A percentile compares a stretch with the other conserved stretches of the same genome.
These are phyloP conservation scores for Pseudoneurospora amorphoporcata DNA, from an alignment of 495 filamentous ascomycete genomes.

Conservation along the genomic window DNA sequence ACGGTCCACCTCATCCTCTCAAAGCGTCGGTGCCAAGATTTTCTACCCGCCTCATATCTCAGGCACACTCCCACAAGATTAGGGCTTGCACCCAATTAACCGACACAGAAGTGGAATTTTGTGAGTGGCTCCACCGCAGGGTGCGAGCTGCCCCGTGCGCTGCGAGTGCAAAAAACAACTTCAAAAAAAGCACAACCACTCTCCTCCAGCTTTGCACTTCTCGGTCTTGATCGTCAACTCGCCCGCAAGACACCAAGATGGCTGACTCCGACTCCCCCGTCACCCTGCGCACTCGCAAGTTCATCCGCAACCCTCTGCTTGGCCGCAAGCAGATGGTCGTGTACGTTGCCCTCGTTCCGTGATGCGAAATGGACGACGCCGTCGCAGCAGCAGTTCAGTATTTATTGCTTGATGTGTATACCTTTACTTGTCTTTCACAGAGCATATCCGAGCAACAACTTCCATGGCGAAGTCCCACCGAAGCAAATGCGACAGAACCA, in stretches of 20 bases:
- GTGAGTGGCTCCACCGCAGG: slow-evolving; percentile 14
- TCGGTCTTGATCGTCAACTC: slow-evolving; percentile 16
- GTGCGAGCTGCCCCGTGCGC: slow-evolving; percentile 5
- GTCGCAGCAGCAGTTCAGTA: not conserved
- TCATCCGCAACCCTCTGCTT: slow-evolving; percentile 98
- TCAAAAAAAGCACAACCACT: slow-evolving; percentile 8
- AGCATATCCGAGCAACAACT: not conserved
- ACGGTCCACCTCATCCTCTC: not conserved
- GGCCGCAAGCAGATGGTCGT: slow-evolving; percentile 99
- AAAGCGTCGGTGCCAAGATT: not conserved
- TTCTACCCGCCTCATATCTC: slow-evolving; percentile 5
- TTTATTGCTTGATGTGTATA: not conserved
- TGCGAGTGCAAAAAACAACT: slow-evolving; percentile 15
- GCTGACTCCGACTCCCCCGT: slow-evolving; percentile 75
- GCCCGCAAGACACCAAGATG: slow-evolving; percentile 46
- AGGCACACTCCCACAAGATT: slow-evolving; percentile 9
- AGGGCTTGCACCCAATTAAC: slow-evolving; percentile 23
- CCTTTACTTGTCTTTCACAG: not conserved
- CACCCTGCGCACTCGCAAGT: slow-evolving; percentile 99
- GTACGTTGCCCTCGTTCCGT: slow-evolving; percentile 52
- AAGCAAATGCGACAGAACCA: not conserved
- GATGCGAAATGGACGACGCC: not conserved
- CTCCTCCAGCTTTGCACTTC: slow-evolving; percentile 1
- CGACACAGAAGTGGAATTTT: slow-evolving; percentile 19
- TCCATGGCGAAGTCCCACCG: not conserved